phyloP scores from a whole-genome alignment of 1,284 basidiomycete species.

The Cronartium quercuum region DNA sequence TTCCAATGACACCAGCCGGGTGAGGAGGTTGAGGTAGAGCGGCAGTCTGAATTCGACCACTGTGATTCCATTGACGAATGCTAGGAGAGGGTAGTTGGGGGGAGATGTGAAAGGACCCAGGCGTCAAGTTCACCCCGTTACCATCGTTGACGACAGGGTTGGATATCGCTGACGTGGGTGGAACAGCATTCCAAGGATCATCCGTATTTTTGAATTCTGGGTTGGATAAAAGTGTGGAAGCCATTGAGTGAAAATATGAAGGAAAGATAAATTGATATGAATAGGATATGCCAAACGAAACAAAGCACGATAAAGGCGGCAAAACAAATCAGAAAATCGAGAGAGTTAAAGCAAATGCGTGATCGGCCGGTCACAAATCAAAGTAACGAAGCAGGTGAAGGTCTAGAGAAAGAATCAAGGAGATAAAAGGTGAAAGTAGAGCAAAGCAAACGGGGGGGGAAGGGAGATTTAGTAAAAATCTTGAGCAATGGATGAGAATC shows the following conservation, averaged over 20 bases:
- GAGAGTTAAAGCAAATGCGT: neutral
- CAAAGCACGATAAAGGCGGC: neutral
- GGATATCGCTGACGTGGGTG: neutral
- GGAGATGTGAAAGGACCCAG: neutral
- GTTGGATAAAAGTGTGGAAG: neutral
- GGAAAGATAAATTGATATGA: neutral
- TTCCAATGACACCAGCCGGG: conserved; percentile 28
- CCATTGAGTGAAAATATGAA: neutral
- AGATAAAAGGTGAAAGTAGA: neutral
- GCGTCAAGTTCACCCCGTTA: neutral
- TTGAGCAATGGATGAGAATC: too few species aligned
- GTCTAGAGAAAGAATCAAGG: conserved; percentile 1
- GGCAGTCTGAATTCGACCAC: neutral
- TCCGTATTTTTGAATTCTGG: neutral
- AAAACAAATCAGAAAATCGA: neutral
- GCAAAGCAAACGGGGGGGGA: neutral
- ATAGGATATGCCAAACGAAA: neutral
- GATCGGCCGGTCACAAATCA: too few species aligned
- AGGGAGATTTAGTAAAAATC: neutral
- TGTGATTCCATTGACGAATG: neutral
- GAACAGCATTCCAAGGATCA: neutral
- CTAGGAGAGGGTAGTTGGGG: neutral
- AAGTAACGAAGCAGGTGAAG: neutral
- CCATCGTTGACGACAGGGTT: neutral
- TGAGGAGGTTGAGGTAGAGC: neutral